phyloP scores from a whole-genome alignment of 495 filamentous ascomycete species.

The Talaromyces adpressus region DNA sequence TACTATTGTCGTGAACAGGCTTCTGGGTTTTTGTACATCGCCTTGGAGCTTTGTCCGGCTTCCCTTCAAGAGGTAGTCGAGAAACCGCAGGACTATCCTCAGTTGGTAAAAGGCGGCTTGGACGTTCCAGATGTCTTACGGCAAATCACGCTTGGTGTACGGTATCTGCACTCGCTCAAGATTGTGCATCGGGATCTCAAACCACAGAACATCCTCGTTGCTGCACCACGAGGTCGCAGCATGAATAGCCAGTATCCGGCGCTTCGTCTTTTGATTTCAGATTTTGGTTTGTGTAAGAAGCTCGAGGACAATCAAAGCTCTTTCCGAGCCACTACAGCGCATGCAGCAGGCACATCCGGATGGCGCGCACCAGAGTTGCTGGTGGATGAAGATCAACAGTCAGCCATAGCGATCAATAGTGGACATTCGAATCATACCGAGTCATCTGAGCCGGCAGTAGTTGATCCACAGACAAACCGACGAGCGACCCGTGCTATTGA shows the following conservation, averaged over 20 bases:
- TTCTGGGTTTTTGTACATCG: constrained; percentile 91
- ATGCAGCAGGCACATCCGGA: constrained; percentile 87
- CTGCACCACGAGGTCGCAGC: constrained; percentile 39
- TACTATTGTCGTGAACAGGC: constrained; percentile 89
- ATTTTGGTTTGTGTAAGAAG: constrained; percentile 97
- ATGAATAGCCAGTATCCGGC: constrained; percentile 16
- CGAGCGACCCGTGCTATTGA: constrained; percentile 93
- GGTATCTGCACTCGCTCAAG: constrained; percentile 82
- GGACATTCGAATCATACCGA: constrained; percentile 40
- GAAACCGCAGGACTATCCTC: constrained; percentile 54
- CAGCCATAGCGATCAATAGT: constrained; percentile 16
- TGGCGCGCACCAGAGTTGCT: constrained; percentile 96
- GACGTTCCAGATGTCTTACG: constrained; percentile 62
- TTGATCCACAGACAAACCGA: constrained; percentile 58
- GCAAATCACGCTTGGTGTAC: constrained; percentile 80
- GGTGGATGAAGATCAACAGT: constrained; percentile 59
- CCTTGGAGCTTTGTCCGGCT: constrained; percentile 89
- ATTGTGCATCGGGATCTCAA: constrained; percentile 98
- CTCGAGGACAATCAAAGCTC: constrained; percentile 94
- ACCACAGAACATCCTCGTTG: constrained; percentile 91
- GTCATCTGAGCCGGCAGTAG: constrained; percentile 51
- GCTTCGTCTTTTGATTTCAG: constrained; percentile 81
- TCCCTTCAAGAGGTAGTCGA: constrained; percentile 85
- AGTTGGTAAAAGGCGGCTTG: constrained; percentile 42
- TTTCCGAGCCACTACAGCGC: constrained; percentile 86